Conservation (phyloP, 2,329 filamentous ascomycete species). For the Xylariaceae sp. region DNA sequence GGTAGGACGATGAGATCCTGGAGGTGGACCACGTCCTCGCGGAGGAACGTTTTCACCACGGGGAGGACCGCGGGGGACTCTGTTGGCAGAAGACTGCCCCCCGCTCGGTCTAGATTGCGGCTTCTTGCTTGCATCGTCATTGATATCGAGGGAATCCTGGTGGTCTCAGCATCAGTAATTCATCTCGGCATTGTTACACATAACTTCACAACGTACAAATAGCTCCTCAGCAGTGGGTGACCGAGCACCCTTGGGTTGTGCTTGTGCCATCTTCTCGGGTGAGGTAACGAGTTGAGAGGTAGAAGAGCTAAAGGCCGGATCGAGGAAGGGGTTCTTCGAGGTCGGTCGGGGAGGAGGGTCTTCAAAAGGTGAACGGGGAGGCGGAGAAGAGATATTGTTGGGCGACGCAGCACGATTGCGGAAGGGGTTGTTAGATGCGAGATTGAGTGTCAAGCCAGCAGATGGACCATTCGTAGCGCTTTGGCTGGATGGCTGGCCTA, state of each 20-base stretch:
- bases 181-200: neutral
- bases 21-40: slow-evolving; percentile 51
- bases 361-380: slow-evolving; percentile 64
- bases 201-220: slow-evolving; percentile 67
- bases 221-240: slow-evolving; percentile 71
- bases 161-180: slow-evolving; percentile 42
- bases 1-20: slow-evolving; percentile 64
- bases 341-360: slow-evolving; percentile 65
- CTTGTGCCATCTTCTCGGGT: slow-evolving; percentile 58
- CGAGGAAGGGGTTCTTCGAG: slow-evolving; percentile 80
- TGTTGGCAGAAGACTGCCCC: slow-evolving; percentile 45
- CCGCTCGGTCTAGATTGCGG: slow-evolving; percentile 37
- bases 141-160: slow-evolving; percentile 74
- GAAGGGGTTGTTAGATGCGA: slow-evolving; percentile 84
- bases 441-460: slow-evolving; percentile 66
- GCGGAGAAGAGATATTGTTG: slow-evolving; percentile 46
- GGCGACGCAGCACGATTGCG: slow-evolving; percentile 75
- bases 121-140: slow-evolving; percentile 56
- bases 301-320: slow-evolving; percentile 48
- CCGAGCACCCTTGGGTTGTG: slow-evolving; percentile 53
- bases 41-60: slow-evolving; percentile 58
- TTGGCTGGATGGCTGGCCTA: slow-evolving; percentile 47
- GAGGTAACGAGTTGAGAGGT: slow-evolving; percentile 45
- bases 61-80: slow-evolving; percentile 49
- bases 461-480: slow-evolving; percentile 46